Evolutionary conservation across 116 monocot species (phyloP), one percentile per base, ranked within the genome.

Genomic region (Zostera marina): DNA sequence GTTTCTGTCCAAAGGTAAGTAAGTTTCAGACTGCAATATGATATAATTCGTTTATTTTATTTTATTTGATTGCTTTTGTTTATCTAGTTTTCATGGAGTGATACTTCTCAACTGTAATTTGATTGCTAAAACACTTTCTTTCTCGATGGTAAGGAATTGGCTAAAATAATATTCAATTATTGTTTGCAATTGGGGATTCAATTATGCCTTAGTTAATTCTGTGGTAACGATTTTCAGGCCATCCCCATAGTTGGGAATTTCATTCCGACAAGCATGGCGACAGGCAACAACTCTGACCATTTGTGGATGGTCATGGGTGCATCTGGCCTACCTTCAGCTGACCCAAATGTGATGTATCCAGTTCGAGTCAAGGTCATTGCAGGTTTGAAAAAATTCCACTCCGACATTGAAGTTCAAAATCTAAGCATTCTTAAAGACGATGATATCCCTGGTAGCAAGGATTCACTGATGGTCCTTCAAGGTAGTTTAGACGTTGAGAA

Each of bases 261-360:
- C 63, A 64, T 80, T 13, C 96, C 96, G 9, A 89, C 96, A 47
- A 85, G 80, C 72, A 60, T 96, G 62, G 75, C 66, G 7, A 54
- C 74, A 16, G 76, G 78, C 60, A 60, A 38, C 40, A 57, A 71
- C 3, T 7, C 69, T 21, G 47, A 76, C 8, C 61, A 26, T 17
- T 41, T 89, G 22, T 96, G 96, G 96, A 78, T 68, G 47, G 72
- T 76, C 22, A 96, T 89, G 89, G 96, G 96, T 63, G 89, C 85
- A 67, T 76, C 89, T 11, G 73, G 73, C 61, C 47, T 68, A 16
- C 54, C 70, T 51, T 55, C 32, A 54, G 56, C 56, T 13, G 68
- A 59, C 19, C n/a, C 59, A 40, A 46, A 44, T n/a, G 19, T 32
- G 32, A 5, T 32, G 38, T 44, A 76, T 42, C 44, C 72, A 11